Base-by-base conservation (phyloP, 1,284 basidiomycete genomes). In the Trichosporon ovoides region DNA sequence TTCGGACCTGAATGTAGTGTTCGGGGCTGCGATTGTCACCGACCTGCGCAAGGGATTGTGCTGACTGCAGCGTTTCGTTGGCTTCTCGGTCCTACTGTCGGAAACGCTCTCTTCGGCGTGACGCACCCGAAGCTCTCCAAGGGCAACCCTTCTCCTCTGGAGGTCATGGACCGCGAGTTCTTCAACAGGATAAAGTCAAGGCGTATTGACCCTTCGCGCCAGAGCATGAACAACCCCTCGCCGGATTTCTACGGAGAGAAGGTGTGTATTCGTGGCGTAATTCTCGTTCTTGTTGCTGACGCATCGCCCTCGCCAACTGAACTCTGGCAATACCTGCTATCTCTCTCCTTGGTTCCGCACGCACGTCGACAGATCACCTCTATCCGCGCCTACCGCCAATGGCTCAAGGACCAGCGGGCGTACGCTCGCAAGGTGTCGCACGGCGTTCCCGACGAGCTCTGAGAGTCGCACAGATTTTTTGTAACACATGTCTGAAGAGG, bases 401-500 rank as follows among this genome's bases (percentile, higher is more conserved):
- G 91, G 91, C 76, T 95, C 56, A 82, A 91, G 61, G 91, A 94
- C 74, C 91, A 95, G 76, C 81, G 84, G 24, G 90, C 85, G 73
- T 95, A 90, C 80, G 86, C 83, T 73, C 83, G 85, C 63, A 94
- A 91, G 77, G 85, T 86, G 34, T 72, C 81, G 57, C 75, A 78
- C 60, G 76, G 76, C 46, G 72, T 76, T 0, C 69, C 68, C n/a
- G 68, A 56, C 9, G 70, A 71, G 52, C 22, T 56, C 56, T 49
- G 22, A 51, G 35, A 48, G 16, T 31, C 13, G 24, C 13, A 43
- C n/a, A n/a, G n/a, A 55, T 55, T 33, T 28, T 48, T 48, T 48
- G 43, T 48, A 48, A 48, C 43, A 48, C 43, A 28, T 48, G 43
- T 48, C 43, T 48, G 43, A 19, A 48, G 43, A 48, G 43, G 43